These are phyloP conservation scores for Penicillium soppii DNA, from an alignment of 495 filamentous ascomycete genomes.

Conservation along the genomic window DNA sequence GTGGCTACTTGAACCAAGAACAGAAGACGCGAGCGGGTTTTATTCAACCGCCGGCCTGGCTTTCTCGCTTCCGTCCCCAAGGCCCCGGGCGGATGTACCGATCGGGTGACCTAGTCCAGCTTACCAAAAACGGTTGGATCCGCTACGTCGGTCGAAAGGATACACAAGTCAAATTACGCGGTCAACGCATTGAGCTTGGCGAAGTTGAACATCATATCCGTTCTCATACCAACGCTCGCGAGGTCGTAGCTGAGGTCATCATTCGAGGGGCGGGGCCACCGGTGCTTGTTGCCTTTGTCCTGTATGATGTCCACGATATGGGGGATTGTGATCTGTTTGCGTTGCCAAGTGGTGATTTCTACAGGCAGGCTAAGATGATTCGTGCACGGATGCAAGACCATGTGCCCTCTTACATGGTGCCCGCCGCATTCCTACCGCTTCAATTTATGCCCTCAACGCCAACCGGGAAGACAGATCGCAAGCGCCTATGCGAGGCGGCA, in stretches of 20 bases:
- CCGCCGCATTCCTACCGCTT: background rate
- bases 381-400: background rate
- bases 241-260: background rate
- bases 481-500: background rate
- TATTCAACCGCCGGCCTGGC: constrained; percentile 5
- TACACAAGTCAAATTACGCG: background rate
- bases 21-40: constrained; percentile 22
- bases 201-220: background rate
- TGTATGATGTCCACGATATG: background rate
- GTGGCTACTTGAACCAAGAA: constrained; percentile 38
- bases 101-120: background rate
- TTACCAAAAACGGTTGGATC: background rate
- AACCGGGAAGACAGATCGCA: background rate
- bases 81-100: background rate
- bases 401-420: background rate
- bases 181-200: background rate
- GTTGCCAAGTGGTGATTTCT: background rate
- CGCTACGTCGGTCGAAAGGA: background rate
- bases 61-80: constrained; percentile 4
- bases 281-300: background rate
- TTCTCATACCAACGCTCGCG: background rate
- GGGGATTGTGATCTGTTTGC: background rate
- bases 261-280: background rate
- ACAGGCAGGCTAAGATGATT: background rate
- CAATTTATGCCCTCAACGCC: background rate